Base-by-base conservation (phyloP, 768 basidiomycete genomes). In the Ephemerocybe angulata region DNA sequence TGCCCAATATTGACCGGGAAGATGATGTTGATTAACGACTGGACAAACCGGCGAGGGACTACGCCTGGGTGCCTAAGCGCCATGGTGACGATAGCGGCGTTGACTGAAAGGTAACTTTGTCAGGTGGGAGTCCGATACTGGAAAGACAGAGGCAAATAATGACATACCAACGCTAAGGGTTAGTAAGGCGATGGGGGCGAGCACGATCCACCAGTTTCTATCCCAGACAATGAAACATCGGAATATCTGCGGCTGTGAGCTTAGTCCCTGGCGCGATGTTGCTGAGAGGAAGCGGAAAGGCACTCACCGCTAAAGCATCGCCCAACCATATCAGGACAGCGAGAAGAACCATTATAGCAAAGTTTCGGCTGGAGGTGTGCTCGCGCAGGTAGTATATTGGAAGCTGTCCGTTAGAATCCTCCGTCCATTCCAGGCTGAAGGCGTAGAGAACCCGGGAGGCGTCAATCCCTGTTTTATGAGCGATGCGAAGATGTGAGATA, bases 151-250 rank as follows among this genome's bases (percentile, higher is more conserved):
- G 17, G 33, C 10, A 17, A 17, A 17, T 17, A 35, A 19, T 27
- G 10, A 30, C 52, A 3, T 30, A 44, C 52, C 52, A 10, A 53
- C 30, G 24, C 52, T 53, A 7, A 43, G 27, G 22, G 27, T 8
- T 24, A 53, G 31, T 10, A 53, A 41, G 22, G 33, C 4, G 12
- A 41, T 37, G 7, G 52, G 52, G 4, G 43, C 3, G 8, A 30
- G n/a, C 17, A 53, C 41, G 27, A 53, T 35, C 21, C 28, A 44
- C 24, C 41, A 53, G 29, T 44, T 44, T 12, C 38, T 37, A 11
- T 37, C 41, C 52, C 52, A 53, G n/a, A 53, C 38, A 31, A 53
- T 19, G 41, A 53, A 44, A 41, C 52, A 53, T 4, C 52, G 52
- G 29, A 43, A 53, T 7, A 53, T 53, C 52, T 53, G 22, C 11